phyloP scores from a whole-genome alignment of 2,329 filamentous ascomycete species.

The Phaeosphaeria sp. region DNA sequence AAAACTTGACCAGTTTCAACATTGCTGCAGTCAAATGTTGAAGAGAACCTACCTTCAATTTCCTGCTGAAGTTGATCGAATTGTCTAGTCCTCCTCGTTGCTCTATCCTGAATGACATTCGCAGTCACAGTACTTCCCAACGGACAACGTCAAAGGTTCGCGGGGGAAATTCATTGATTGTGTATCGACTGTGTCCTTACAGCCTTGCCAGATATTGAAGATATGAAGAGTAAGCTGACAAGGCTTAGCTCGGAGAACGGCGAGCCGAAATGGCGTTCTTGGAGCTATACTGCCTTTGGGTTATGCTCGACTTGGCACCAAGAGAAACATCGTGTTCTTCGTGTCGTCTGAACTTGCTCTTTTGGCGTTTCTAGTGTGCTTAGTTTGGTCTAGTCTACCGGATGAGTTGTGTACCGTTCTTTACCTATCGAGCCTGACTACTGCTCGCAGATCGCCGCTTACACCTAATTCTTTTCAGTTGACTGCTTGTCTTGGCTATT shows the following conservation, averaged over 20 bases:
- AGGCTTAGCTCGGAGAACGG: not conserved
- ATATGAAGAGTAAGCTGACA: not conserved
- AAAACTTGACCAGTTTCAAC: not conserved
- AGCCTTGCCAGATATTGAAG: not conserved
- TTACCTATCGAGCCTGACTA: too few species aligned
- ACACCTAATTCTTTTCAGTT: not conserved
- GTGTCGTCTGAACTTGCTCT: too few species aligned
- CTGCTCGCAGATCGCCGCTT: not conserved
- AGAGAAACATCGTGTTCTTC: not conserved
- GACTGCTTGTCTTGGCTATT: not conserved
- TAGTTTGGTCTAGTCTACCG: not conserved
- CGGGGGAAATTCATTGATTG: not conserved
- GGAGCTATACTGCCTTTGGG: not conserved
- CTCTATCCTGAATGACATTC: not conserved
- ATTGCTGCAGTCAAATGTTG: not conserved
- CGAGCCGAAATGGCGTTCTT: not conserved
- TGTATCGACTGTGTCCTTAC: not conserved
- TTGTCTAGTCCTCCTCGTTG: not conserved
- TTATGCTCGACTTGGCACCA: not conserved
- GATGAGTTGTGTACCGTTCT: not conserved
- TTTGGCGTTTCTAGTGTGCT: too few species aligned
- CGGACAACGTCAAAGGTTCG: not conserved
- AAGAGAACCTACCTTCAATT: too few species aligned
- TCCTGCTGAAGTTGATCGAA: too few species aligned
- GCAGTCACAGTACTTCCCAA: not conserved